phyloP scores from a whole-genome alignment of 257 asterid species.

The Asclepias syriaca region DNA sequence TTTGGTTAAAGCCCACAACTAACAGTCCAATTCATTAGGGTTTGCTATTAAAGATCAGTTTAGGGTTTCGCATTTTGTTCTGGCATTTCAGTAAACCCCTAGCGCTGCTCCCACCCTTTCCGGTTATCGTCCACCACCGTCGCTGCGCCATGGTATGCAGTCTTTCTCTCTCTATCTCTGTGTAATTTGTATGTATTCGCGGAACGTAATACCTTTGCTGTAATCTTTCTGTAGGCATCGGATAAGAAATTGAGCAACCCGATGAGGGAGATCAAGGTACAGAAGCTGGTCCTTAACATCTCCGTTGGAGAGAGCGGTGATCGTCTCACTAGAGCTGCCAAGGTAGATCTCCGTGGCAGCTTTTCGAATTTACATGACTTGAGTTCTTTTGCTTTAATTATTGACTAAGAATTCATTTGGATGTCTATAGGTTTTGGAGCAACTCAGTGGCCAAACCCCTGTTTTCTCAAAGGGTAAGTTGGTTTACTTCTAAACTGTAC shows the following conservation, averaged over 20 bases:
- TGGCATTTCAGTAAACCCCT: not conserved
- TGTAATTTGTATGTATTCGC: not conserved
- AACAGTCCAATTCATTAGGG: not conserved
- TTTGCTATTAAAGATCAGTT: not conserved
- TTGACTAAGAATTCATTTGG: not conserved
- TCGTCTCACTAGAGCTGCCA: slow-evolving; percentile 58
- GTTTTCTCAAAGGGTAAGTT: slow-evolving; percentile 56
- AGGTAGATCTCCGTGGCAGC: slow-evolving; percentile 19
- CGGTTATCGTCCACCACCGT: not conserved
- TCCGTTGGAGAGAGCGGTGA: slow-evolving; percentile 70
- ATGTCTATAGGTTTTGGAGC: slow-evolving; percentile 44
- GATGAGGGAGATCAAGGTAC: slow-evolving; percentile 65
- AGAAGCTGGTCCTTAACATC: slow-evolving; percentile 61
- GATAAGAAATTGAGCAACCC: slow-evolving; percentile 58
- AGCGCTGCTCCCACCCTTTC: not conserved
- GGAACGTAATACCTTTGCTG: not conserved
- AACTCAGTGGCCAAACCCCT: slow-evolving; percentile 51
- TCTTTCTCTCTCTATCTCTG: not conserved
- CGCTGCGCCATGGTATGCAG: slow-evolving; percentile 12
- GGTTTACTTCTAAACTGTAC: not conserved
- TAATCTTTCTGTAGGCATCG: slow-evolving; percentile 33
- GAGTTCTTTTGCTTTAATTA: not conserved
- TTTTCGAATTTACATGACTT: not conserved
- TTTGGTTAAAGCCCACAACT: not conserved
- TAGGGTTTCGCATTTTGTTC: not conserved